phyloP scores from a whole-genome alignment of 2,329 filamentous ascomycete genomes.

The Curvularia eragrostidis region DNA sequence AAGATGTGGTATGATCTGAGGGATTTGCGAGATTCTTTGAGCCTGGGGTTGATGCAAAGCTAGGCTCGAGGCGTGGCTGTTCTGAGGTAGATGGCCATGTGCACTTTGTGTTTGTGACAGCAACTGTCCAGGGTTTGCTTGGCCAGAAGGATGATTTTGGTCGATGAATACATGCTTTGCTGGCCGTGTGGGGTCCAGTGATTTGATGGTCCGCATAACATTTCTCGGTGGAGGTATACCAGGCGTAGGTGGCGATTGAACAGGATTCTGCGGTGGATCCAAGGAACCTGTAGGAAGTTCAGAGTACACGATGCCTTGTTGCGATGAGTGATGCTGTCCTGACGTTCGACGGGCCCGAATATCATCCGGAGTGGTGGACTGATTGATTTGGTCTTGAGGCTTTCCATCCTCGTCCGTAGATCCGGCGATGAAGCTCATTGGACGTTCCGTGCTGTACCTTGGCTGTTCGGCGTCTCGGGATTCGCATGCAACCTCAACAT shows the following conservation, averaged over 20 bases:
- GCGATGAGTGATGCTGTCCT: constrained; percentile 3
- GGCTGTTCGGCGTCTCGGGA: constrained; percentile 28
- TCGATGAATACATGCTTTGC: constrained; percentile 14
- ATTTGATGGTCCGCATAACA: constrained; percentile 1
- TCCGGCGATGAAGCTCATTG: constrained; percentile 49
- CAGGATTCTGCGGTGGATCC: constrained; percentile 11
- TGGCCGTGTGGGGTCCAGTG: constrained; percentile 1
- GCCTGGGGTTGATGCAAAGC: constrained; percentile 21
- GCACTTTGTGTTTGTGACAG: constrained; percentile 14
- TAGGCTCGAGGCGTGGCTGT: constrained; percentile 14
- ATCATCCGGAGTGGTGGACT: constrained; percentile 14
- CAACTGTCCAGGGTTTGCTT: constrained; percentile 11
- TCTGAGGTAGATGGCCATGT: constrained; percentile 8
- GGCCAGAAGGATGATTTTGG: constrained; percentile 20
- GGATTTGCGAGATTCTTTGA: constrained; percentile 17
- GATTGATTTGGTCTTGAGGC: constrained; percentile 48
- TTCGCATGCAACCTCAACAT: constrained; percentile 12
- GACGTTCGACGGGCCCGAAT: constrained; percentile 11
- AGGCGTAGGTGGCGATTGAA: constrained; percentile 6
- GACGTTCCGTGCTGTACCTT: constrained; percentile 43
- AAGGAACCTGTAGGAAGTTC: constrained; percentile 13
- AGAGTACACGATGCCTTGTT: constrained; percentile 19
- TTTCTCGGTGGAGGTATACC: constrained; percentile 13
- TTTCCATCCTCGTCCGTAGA: constrained; percentile 43
- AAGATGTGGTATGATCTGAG: constrained; percentile 19